Conservation (phyloP, 805 yeast genomes). For the Lipomyces starkeyi region DNA sequence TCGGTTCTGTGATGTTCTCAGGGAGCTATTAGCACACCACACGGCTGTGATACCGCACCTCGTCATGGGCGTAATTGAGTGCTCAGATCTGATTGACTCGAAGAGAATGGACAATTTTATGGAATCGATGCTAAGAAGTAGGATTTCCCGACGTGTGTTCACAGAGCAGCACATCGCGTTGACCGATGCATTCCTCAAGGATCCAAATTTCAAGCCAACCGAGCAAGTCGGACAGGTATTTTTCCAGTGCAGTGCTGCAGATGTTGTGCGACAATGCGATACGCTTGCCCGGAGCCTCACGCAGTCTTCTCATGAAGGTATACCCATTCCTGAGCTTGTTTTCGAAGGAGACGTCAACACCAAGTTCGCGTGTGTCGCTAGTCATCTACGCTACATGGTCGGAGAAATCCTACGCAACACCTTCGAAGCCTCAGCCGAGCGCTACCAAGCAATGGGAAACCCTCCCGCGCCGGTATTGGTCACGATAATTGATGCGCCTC, state of each 20-base stretch:
- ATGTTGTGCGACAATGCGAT: slow-evolving; percentile 65
- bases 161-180: slow-evolving; percentile 90
- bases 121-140: slow-evolving; percentile 70
- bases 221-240: slow-evolving; percentile 74
- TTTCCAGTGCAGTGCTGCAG: slow-evolving; percentile 74
- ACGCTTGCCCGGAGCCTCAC: slow-evolving; percentile 59
- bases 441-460: slow-evolving; percentile 44
- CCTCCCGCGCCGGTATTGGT: slow-evolving; percentile 64
- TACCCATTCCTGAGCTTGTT: slow-evolving; percentile 71
- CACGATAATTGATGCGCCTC: slow-evolving; percentile 69
- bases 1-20: slow-evolving; percentile 67
- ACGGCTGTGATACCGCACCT: slow-evolving; percentile 82
- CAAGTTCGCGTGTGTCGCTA: slow-evolving; percentile 80
- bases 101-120: slow-evolving; percentile 71
- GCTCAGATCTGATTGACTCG: slow-evolving; percentile 62
- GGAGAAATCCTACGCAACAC: slow-evolving; percentile 90
- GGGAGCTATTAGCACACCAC: slow-evolving; percentile 72
- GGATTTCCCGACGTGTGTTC: slow-evolving; percentile 87
- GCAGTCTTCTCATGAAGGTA: slow-evolving; percentile 57
- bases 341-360: slow-evolving; percentile 72
- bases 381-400: slow-evolving; percentile 83
- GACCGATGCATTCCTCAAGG: slow-evolving; percentile 61
- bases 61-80: slow-evolving; percentile 91
- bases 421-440: slow-evolving; percentile 75
- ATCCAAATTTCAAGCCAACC: slow-evolving; percentile 53